These are phyloP conservation scores for Citrus maxima DNA, from an alignment of 345 rosid genomes.

Conservation along the genomic window DNA sequence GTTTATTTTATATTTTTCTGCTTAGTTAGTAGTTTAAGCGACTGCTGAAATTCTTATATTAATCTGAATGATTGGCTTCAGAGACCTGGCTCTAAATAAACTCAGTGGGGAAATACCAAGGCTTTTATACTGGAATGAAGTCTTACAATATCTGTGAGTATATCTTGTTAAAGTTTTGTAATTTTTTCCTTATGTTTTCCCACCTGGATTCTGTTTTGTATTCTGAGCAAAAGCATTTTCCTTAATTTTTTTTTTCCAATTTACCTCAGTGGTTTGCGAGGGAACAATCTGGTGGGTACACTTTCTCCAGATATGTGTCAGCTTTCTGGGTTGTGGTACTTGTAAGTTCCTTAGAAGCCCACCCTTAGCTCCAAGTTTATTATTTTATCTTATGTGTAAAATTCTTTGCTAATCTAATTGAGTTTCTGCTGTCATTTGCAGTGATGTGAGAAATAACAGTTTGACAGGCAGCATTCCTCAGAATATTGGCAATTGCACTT, in stretches of 20 bases:
- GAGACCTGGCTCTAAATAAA: constrained; percentile 89
- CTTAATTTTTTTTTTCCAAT: background rate
- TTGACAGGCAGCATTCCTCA: constrained; percentile 89
- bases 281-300: constrained; percentile 86
- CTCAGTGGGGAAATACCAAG: constrained; percentile 96
- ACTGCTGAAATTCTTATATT: background rate
- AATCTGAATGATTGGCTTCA: constrained; percentile 23
- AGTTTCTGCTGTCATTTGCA: constrained; percentile 21
- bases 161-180: background rate
- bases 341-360: constrained; percentile 56
- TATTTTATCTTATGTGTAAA: background rate
- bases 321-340: constrained; percentile 91
- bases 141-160: constrained; percentile 93
- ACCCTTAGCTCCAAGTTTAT: background rate
- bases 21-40: background rate
- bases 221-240: background rate
- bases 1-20: background rate
- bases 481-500: constrained; percentile 91
- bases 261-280: constrained; percentile 70
- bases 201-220: background rate
- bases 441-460: constrained; percentile 95
- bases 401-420: background rate
- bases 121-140: constrained; percentile 99
- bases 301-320: constrained; percentile 93
- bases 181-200: background rate